Conservation (phyloP, 2,329 filamentous ascomycete genomes). For the Blumeria hordei region DNA sequence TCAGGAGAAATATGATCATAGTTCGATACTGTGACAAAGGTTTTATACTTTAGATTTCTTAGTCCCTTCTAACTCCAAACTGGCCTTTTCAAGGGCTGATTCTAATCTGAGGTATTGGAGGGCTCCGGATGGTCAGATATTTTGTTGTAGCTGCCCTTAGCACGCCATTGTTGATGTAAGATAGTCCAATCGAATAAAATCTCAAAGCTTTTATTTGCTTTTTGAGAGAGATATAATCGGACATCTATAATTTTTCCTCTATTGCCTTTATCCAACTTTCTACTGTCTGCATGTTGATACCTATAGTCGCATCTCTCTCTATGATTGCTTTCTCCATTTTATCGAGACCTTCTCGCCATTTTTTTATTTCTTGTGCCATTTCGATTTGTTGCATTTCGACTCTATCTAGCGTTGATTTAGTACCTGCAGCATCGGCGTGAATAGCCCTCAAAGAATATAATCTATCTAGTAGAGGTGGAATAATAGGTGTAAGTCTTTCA, state of each 20-base stretch:
- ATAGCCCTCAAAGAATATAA: slow-evolving; percentile 62
- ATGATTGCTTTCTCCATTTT: slow-evolving; percentile 55
- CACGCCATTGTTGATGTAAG: too few species aligned
- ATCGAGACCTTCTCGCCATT: slow-evolving; percentile 62
- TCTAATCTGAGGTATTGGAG: too few species aligned
- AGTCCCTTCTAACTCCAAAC: too few species aligned
- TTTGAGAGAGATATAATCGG: too few species aligned
- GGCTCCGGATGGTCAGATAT: too few species aligned
- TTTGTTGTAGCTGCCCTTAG: too few species aligned
- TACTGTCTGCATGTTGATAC: slow-evolving; percentile 61
- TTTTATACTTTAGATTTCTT: too few species aligned
- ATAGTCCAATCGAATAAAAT: too few species aligned
- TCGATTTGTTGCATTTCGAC: slow-evolving; percentile 62
- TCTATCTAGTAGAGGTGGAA: slow-evolving; percentile 67
- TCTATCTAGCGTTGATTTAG: slow-evolving; percentile 50
- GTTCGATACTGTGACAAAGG: too few species aligned
- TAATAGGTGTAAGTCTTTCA: slow-evolving; percentile 58
- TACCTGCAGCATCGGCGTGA: slow-evolving; percentile 67
- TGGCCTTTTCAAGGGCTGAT: too few species aligned
- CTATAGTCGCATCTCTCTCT: slow-evolving; percentile 44
- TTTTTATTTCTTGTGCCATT: slow-evolving; percentile 60
- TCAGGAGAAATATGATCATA: too few species aligned
- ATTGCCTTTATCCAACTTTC: slow-evolving; percentile 74
- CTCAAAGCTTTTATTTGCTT: too few species aligned
- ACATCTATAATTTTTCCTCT: slow-evolving; percentile 23